Conservation (phyloP, 2,329 filamentous ascomycete species). For the Raffaelea albimanens region DNA sequence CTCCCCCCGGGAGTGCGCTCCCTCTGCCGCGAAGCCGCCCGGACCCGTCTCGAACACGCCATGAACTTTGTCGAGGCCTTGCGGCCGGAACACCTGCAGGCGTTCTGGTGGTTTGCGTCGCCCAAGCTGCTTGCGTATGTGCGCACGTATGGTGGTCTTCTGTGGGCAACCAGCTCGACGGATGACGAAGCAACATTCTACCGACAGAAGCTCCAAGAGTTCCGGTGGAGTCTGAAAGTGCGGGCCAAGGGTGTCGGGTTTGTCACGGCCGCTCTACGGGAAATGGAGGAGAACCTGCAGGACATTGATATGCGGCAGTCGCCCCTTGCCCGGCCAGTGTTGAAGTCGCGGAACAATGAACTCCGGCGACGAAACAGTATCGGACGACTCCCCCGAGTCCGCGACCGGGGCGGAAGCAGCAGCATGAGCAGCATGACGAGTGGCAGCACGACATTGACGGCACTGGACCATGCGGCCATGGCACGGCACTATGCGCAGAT, state of each 20-base stretch:
- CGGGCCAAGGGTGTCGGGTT: slow-evolving; percentile 28
- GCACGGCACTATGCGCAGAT: too few relatives aligned
- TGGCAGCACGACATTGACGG: too few relatives aligned
- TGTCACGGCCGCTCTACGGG: slow-evolving; percentile 27
- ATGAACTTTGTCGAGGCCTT: slow-evolving; percentile 30
- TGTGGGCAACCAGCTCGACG: slow-evolving; percentile 29
- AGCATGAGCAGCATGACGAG: too few relatives aligned
- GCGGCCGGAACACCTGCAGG: slow-evolving; percentile 34
- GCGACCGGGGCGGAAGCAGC: too few relatives aligned
- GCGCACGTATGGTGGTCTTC: slow-evolving; percentile 29
- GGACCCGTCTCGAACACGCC: slow-evolving; percentile 27
- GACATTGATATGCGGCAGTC: slow-evolving; percentile 8
- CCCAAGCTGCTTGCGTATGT: slow-evolving; percentile 33
- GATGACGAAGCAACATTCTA: slow-evolving; percentile 29
- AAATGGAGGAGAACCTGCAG: slow-evolving; percentile 22
- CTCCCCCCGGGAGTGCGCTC: slow-evolving; percentile 14
- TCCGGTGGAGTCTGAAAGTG: slow-evolving; percentile 31
- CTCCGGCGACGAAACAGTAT: too few relatives aligned
- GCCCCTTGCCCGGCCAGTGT: too few relatives aligned
- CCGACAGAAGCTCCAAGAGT: slow-evolving; percentile 27
- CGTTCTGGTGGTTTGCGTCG: slow-evolving; percentile 35
- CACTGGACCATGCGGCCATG: too few relatives aligned
- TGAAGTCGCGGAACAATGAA: too few relatives aligned
- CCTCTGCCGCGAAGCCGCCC: slow-evolving; percentile 27
- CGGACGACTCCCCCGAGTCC: too few relatives aligned